These are phyloP conservation scores for Solioccasus polychromus DNA, from an alignment of 768 basidiomycete genomes.

Conservation along the genomic window DNA sequence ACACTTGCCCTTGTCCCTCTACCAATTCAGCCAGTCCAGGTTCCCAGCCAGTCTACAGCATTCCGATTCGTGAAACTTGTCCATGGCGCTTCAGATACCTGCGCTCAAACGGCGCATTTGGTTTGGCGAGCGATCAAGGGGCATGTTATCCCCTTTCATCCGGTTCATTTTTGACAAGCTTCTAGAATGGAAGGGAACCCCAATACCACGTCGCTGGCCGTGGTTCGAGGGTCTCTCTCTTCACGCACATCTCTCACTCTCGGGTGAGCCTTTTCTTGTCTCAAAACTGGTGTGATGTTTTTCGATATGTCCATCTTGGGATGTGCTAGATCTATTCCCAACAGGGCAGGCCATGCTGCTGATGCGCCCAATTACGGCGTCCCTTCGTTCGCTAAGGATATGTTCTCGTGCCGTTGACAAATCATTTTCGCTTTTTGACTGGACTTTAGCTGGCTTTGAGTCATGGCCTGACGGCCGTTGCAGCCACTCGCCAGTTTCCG, in stretches of 20 bases:
- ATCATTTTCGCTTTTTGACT: constrained; percentile 19
- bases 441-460: constrained; percentile 11
- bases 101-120: constrained; percentile 29
- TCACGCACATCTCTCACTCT: constrained; percentile 8
- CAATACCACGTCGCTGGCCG: constrained; percentile 10
- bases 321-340: constrained; percentile 10
- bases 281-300: constrained; percentile 4
- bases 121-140: constrained; percentile 33
- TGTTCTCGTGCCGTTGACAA: constrained; percentile 9
- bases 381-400: constrained; percentile 17
- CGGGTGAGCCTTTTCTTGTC: constrained; percentile 2
- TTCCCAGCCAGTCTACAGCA: constrained; percentile 5
- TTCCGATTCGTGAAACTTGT: neutral
- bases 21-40: neutral
- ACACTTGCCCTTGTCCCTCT: neutral
- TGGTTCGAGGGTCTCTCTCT: constrained; percentile 4
- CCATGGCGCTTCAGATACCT: neutral
- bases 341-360: constrained; percentile 26
- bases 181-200: constrained; percentile 33
- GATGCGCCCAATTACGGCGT: constrained; percentile 33
- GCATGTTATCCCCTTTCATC: constrained; percentile 28
- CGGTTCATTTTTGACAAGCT: constrained; percentile 23
- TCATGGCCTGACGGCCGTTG: constrained; percentile 14
- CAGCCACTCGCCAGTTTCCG: constrained; percentile 6
- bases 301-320: constrained; percentile 23